Evolutionary conservation across 352 stramenopile genomes (phyloP).

Genomic region (Thraustotheca clavata): DNA sequence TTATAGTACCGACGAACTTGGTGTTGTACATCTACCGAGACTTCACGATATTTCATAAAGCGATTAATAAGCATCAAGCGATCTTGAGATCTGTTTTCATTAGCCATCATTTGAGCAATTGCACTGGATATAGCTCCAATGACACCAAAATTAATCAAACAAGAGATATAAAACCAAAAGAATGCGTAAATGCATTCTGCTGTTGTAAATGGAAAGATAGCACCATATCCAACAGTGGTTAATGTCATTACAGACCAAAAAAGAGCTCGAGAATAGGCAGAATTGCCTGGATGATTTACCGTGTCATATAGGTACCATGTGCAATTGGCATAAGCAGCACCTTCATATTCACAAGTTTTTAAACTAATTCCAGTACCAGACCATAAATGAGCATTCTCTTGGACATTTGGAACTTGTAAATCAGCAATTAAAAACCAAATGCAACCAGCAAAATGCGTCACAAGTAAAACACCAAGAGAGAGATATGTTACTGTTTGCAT

Average conservation of each 20-base stretch:
- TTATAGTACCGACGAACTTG: constrained; percentile 71
- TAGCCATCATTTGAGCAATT: constrained; percentile 58
- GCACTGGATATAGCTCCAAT: constrained; percentile 71
- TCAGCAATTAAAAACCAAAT: constrained; percentile 69
- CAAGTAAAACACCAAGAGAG: constrained; percentile 51
- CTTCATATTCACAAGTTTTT: constrained; percentile 6
- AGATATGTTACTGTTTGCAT: constrained; percentile 44
- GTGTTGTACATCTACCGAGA: constrained; percentile 44
- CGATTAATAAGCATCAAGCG: constrained; percentile 63
- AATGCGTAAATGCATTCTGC: constrained; percentile 57
- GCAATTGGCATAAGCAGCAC: constrained; percentile 34
- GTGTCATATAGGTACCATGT: constrained; percentile 60
- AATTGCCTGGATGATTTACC: constrained; percentile 16
- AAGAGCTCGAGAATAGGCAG: constrained; percentile 37
- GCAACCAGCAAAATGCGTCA: constrained; percentile 52
- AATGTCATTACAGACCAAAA: constrained; percentile 70
- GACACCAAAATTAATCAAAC: constrained; percentile 71
- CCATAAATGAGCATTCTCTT: constrained; percentile 20
- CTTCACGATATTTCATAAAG: constrained; percentile 46
- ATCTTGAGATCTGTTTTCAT: constrained; percentile 48
- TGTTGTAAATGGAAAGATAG: constrained; percentile 68
- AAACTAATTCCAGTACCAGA: not conserved
- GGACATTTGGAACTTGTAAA: constrained; percentile 32
- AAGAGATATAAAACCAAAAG: constrained; percentile 54
- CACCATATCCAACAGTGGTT: constrained; percentile 66